Evolutionary conservation across 1,139 yeast species (phyloP).

Genomic region (Saccharomyces pastorianus): DNA sequence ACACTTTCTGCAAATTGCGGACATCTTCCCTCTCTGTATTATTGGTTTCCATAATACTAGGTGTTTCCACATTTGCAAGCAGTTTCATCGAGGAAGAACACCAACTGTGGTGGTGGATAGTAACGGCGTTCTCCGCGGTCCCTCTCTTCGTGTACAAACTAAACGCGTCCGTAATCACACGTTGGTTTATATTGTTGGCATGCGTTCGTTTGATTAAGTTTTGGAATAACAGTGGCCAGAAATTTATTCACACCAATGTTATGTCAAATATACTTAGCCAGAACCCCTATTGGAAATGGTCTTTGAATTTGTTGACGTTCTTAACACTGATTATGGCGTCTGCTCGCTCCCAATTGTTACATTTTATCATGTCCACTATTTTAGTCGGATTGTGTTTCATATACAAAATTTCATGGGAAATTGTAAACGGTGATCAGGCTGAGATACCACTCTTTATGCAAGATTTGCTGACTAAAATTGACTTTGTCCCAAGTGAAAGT

Average conservation of each 20-base stretch:
- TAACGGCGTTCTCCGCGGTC: constrained; percentile 13
- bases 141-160: background rate
- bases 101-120: constrained; percentile 87
- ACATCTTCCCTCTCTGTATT: constrained; percentile 4
- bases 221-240: constrained; percentile 91
- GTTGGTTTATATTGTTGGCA: constrained; percentile 32
- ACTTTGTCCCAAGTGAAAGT: background rate
- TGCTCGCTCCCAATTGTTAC: constrained; percentile 19
- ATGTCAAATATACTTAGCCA: constrained; percentile 33
- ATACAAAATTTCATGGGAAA: constrained; percentile 53
- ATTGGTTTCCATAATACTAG: constrained; percentile 25
- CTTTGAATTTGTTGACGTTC: constrained; percentile 39
- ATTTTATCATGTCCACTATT: constrained; percentile 39
- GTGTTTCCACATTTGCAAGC: constrained; percentile 64
- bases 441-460: constrained; percentile 13
- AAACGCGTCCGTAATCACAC: background rate
- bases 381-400: constrained; percentile 39
- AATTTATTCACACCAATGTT: constrained; percentile 46
- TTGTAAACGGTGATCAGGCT: constrained; percentile 37
- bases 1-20: constrained; percentile 5
- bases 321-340: constrained; percentile 11
- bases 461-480: constrained; percentile 4
- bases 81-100: constrained; percentile 96
- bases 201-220: constrained; percentile 60
- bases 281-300: constrained; percentile 41